Base-by-base conservation (phyloP, 2,329 filamentous ascomycete genomes). In the Fusarium xylarioides region DNA sequence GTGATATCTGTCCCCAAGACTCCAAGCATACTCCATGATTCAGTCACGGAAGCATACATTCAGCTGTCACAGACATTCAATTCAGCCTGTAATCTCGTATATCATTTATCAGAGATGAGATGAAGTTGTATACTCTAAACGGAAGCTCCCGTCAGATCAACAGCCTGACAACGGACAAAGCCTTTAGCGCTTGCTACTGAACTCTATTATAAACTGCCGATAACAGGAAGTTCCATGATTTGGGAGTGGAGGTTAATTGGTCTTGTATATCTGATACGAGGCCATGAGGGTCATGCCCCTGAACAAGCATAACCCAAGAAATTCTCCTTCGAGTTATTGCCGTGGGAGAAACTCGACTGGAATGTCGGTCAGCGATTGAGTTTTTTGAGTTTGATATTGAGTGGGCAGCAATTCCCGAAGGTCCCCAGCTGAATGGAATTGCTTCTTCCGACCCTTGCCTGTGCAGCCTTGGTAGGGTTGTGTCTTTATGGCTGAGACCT, bases 71-170 rank as follows among this genome's bases (percentile, higher is more conserved):
- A 46, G 18, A 12, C 11, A 18, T 16, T 35, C 54, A 35, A 15
- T 21, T 49, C 54, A 35, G 30, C 23, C 42, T 58, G 32, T 16
- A 30, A 37, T 35, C 19, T 42, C 37, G 35, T 21, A n/a, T 21
- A 28, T 6, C n/a, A 55, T 35, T 60, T 34, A 40, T n/a, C 47
- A 42, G 57, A 42, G 19, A 49, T 35, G 43, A 55, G 47, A 52
- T 56, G 30, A 44, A 23, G 50, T 18, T 50, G 42, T 53, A 11
- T 40, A 52, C 44, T 53, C n/a, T 28, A 49, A 43, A 34, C 64
- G 70, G 70, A 74, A 74, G 70, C 70, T 68, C 56, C 70, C 66
- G 70, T 63, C 30, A 52, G 67, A 71, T 68, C 67, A 58, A 37
- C 34, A 42, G 34, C 50, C 49, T 71, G 47, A 63, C 56, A 67